Conservation (phyloP, 2,329 filamentous ascomycete species). For the Coniochaeta pulveracea region DNA sequence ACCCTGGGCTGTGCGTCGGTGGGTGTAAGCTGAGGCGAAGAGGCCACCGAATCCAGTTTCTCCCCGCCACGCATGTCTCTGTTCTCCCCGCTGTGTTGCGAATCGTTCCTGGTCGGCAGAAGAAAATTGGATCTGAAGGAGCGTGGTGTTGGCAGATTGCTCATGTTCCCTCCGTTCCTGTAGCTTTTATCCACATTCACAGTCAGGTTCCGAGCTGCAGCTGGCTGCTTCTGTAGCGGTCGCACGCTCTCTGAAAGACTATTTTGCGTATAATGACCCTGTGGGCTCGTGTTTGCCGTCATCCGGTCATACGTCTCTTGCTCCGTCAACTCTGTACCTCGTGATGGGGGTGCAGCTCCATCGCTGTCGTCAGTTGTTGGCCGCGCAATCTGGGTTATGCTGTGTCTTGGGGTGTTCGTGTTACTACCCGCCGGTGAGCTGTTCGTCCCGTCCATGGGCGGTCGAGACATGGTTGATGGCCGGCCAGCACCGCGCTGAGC, state of each 20-base stretch:
- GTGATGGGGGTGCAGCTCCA: conserved; percentile 53
- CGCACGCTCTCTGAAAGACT: conserved; percentile 69
- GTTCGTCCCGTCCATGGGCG: conserved; percentile 14
- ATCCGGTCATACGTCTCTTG: conserved; percentile 58
- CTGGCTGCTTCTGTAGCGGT: conserved; percentile 49
- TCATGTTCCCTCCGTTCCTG: conserved; percentile 22
- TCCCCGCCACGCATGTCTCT: conserved; percentile 59
- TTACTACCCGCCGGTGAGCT: conserved; percentile 9
- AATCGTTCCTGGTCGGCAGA: conserved; percentile 45
- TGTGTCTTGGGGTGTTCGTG: conserved; percentile 38
- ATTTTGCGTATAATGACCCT: conserved; percentile 40
- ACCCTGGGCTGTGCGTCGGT: conserved; percentile 13
- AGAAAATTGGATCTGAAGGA: conserved; percentile 71
- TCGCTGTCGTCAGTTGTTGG: conserved; percentile 33
- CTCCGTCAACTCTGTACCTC: conserved; percentile 73
- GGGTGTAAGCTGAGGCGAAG: conserved; percentile 52
- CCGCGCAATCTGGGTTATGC: conserved; percentile 29
- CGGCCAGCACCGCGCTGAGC: conserved; percentile 62
- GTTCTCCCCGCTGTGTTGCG: conserved; percentile 33
- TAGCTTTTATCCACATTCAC: conserved; percentile 51
- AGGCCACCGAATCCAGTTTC: conserved; percentile 71
- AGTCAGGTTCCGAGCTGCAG: conserved; percentile 32
- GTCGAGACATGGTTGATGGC: conserved; percentile 28
- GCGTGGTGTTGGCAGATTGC: conserved; percentile 45
- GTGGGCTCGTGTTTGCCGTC: conserved; percentile 64